Conservation (phyloP, 352 stramenopile genomes). For the Phytophthora aleatoria region DNA sequence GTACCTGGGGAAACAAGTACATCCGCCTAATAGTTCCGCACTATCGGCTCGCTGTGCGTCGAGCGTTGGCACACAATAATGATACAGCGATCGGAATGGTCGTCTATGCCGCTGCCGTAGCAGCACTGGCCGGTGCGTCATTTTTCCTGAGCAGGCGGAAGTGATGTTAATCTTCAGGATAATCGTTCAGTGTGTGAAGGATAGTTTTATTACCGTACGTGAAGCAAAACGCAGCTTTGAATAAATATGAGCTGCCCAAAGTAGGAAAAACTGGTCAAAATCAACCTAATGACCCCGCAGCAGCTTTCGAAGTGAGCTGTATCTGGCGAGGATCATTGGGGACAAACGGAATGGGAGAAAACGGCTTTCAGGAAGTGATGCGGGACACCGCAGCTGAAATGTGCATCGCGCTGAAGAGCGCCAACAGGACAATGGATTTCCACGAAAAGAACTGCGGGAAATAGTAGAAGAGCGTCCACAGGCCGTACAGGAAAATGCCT, state of each 20-base stretch:
- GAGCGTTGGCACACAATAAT: conserved; percentile 43
- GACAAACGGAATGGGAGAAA: not conserved
- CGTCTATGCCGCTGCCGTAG: conserved; percentile 77
- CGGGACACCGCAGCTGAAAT: conserved; percentile 60
- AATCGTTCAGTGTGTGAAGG: conserved; percentile 8
- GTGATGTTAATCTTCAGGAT: conserved; percentile 18
- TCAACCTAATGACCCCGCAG: conserved; percentile 8
- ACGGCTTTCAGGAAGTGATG: conserved; percentile 39
- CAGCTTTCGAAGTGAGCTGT: conserved; percentile 15
- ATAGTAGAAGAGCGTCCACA: conserved; percentile 85
- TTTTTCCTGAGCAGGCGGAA: conserved; percentile 81
- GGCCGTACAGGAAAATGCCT: conserved; percentile 65
- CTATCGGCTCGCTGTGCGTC: conserved; percentile 48
- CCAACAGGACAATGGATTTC: conserved; percentile 74
- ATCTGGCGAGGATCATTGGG: not conserved
- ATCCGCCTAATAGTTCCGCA: conserved; percentile 74
- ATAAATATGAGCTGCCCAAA: conserved; percentile 44
- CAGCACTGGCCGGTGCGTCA: conserved; percentile 75
- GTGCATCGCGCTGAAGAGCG: conserved; percentile 63
- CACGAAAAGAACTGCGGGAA: conserved; percentile 80
- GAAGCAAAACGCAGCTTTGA: conserved; percentile 32
- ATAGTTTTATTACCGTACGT: conserved; percentile 6
- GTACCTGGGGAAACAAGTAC: conserved; percentile 86
- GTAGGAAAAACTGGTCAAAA: conserved; percentile 19
- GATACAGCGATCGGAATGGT: conserved; percentile 76